phyloP scores from a whole-genome alignment of 495 filamentous ascomycete species.

The Penicillium silybi region DNA sequence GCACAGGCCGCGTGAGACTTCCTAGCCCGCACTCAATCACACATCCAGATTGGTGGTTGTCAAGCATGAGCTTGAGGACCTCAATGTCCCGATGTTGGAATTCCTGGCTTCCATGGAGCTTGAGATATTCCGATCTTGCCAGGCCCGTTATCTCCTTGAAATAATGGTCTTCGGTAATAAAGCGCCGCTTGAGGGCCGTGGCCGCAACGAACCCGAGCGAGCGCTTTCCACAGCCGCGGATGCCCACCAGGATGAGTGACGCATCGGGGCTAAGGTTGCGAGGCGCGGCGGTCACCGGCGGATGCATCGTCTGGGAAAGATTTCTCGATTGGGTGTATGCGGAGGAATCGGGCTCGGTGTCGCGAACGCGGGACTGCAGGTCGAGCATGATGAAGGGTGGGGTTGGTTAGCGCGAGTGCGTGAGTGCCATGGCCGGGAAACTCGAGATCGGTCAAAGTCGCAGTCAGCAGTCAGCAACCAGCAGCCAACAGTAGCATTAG shows the following conservation, averaged over 20 bases:
- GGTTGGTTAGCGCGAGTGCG: conserved; percentile 1
- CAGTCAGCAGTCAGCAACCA: not conserved
- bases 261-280: conserved; percentile 57
- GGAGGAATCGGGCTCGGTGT: conserved; percentile 3
- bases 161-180: conserved; percentile 72
- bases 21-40: conserved; percentile 70
- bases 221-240: conserved; percentile 73
- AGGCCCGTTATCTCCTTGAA: conserved; percentile 68
- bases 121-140: conserved; percentile 60
- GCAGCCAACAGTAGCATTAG: not conserved
- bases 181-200: conserved; percentile 64
- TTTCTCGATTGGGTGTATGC: not conserved
- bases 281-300: conserved; percentile 45
- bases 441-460: not conserved
- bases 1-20: conserved; percentile 53
- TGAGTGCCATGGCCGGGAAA: conserved; percentile 8
- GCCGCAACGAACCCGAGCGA: conserved; percentile 77
- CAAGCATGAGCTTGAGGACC: conserved; percentile 63
- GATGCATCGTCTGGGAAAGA: conserved; percentile 17
- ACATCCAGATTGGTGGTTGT: conserved; percentile 57
- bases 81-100: conserved; percentile 64
- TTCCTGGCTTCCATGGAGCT: conserved; percentile 57
- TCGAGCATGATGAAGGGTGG: conserved; percentile 4
- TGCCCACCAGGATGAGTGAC: conserved; percentile 73
- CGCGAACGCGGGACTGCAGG: conserved; percentile 10